Base-by-base conservation (phyloP, 345 rosid genomes). In the Sonneratia alba region DNA sequence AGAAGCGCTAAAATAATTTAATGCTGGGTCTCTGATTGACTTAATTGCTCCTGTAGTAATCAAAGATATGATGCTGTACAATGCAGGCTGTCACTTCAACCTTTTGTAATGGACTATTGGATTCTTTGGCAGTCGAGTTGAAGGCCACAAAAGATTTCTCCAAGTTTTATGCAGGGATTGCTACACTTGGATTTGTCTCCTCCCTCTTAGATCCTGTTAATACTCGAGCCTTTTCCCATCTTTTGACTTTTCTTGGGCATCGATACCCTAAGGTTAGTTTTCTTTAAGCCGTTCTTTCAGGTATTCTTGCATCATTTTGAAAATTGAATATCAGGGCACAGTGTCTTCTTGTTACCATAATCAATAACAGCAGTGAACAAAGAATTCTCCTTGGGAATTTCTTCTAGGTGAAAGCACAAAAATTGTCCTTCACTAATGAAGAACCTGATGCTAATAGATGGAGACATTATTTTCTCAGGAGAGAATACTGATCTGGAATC, bases 221-320 rank as follows among this genome's bases (percentile, higher is more conserved):
- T 66, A 63, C 69, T 64, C 84, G 75, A 34, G 96, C 97, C 14
- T 86, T 92, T 74, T 72, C 86, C 73, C 85, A 87, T 47, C 91
- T 95, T 76, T 80, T 90, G 21, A 72, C 83, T 70, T 84, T 89
- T 76, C 96, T 92, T 6, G 80, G 80, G 74, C 93, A 92, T 80
- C 88, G 89, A 67, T 95, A 85, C 83, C 97, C 93, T 68, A 95
- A 85, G 93, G 97, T 90, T 53, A 8, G 81, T 76, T 16, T 42
- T 22, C 48, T 13, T 37, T 42, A 42, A 27, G 42, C 56, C 12
- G n/a, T 53, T 42, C 3, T 62, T 19, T n/a, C 3, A 3, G 70
- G 6, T 8, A 27, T 57, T n/a, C 59, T 62, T n/a, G 67, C 38
- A 32, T 40, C 36, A 2, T 3, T 24, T 57, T 57, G 24, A 11